A percentile compares a stretch with the other conserved stretches of the same genome.
Evolutionary conservation across 192 early-diverging fungal genomes (phyloP).

Genomic region (Backusella tarrabulga): DNA sequence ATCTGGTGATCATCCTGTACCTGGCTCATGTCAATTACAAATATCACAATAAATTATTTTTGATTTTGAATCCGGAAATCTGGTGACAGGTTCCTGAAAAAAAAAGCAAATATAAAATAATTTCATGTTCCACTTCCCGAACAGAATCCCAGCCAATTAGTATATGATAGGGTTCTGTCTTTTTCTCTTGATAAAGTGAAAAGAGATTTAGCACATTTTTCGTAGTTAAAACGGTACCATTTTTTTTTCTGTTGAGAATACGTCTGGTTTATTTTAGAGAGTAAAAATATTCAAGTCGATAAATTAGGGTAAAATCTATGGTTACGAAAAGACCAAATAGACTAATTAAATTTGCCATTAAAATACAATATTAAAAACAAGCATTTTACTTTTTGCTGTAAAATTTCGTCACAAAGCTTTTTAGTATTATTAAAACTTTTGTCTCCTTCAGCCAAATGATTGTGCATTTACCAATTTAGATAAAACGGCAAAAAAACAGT

Average conservation of each 20-base stretch:
- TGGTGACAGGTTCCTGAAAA: background rate
- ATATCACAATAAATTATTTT: too few relatives aligned
- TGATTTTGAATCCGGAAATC: background rate
- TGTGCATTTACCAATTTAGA: background rate
- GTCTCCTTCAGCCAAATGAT: background rate
- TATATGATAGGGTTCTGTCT: background rate
- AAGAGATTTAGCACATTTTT: background rate
- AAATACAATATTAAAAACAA: background rate
- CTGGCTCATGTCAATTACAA: too few relatives aligned
- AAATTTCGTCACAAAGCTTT: background rate
- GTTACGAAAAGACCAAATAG: background rate
- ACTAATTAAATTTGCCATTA: background rate
- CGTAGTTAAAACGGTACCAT: background rate
- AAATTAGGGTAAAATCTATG: background rate
- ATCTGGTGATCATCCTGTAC: too few relatives aligned
- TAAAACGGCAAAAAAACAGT: background rate
- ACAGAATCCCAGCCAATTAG: background rate
- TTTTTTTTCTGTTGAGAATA: background rate
- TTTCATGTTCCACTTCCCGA: background rate
- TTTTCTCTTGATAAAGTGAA: background rate
- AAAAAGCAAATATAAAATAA: background rate
- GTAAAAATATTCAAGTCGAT: background rate
- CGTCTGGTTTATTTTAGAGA: background rate
- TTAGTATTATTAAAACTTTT: background rate
- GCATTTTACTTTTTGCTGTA: too few relatives aligned